phyloP scores from a whole-genome alignment of 805 yeast species.

The Nakazawaea ishiwadae region DNA sequence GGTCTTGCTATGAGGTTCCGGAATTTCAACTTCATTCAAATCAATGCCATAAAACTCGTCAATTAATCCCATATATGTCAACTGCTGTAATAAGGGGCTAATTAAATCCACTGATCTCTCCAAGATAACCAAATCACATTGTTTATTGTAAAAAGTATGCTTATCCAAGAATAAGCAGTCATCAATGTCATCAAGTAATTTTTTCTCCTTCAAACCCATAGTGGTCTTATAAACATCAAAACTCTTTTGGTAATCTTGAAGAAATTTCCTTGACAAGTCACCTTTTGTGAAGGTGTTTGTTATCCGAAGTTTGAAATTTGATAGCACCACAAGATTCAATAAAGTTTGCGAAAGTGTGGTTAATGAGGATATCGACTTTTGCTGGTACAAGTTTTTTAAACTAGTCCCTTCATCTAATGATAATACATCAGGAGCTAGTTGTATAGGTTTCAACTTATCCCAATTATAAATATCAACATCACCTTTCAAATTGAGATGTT shows the following conservation, averaged over 20 bases:
- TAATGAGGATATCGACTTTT: constrained; percentile 41
- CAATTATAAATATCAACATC: constrained; percentile 22
- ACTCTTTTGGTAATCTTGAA: constrained; percentile 33
- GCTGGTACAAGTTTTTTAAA: constrained; percentile 36
- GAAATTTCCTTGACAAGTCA: constrained; percentile 42
- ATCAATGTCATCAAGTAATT: constrained; percentile 25
- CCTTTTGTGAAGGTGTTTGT: constrained; percentile 63
- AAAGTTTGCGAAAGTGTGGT: constrained; percentile 45
- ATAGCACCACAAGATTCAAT: constrained; percentile 36
- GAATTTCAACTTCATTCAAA: constrained; percentile 28
- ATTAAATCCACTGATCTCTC: constrained; percentile 76
- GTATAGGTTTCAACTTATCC: constrained; percentile 16
- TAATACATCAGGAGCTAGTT: constrained; percentile 35
- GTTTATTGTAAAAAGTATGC: constrained; percentile 31
- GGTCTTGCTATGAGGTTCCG: constrained; percentile 5
- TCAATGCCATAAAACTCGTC: constrained; percentile 63
- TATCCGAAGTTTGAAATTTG: constrained; percentile 38
- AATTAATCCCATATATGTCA: constrained; percentile 77
- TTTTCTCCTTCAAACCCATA: constrained; percentile 32
- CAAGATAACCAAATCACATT: constrained; percentile 68
- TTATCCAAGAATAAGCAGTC: constrained; percentile 28
- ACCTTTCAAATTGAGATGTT: constrained; percentile 22
- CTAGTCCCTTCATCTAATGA: constrained; percentile 34
- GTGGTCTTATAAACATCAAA: constrained; percentile 23
- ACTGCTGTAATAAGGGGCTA: constrained; percentile 68